A percentile compares a stretch with the other conserved stretches of the same genome.
phyloP scores from a whole-genome alignment of 192 early-diverging fungal species.

The Backusella psychrophila region DNA sequence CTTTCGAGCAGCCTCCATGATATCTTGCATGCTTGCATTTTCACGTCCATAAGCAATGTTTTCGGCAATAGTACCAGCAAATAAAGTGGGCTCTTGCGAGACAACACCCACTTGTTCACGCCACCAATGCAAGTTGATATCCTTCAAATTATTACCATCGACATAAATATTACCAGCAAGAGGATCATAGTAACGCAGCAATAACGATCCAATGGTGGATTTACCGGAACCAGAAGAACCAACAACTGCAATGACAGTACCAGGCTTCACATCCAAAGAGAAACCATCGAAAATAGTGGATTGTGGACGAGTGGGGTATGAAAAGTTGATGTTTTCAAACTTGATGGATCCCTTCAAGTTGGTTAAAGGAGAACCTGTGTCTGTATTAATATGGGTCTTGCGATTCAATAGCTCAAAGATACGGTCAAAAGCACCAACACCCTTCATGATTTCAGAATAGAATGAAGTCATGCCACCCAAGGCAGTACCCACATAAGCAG shows the following conservation, averaged over 20 bases:
- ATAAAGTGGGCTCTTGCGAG: slow-evolving; percentile 73
- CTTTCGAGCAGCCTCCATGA: slow-evolving; percentile 64
- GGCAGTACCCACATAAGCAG: slow-evolving; percentile 61
- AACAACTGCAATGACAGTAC: slow-evolving; percentile 50
- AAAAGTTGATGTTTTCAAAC: slow-evolving; percentile 60
- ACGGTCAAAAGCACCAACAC: slow-evolving; percentile 59
- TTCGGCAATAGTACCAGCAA: slow-evolving; percentile 66
- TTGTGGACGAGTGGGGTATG: slow-evolving; percentile 65
- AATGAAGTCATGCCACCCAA: slow-evolving; percentile 57
- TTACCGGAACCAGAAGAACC: slow-evolving; percentile 66
- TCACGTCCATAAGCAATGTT: slow-evolving; percentile 63
- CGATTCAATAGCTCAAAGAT: slow-evolving; percentile 60
- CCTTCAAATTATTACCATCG: slow-evolving; percentile 57
- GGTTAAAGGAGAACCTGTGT: slow-evolving; percentile 14
- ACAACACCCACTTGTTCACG: slow-evolving; percentile 66
- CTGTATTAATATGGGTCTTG: slow-evolving; percentile 22
- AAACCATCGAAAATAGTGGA: slow-evolving; percentile 53
- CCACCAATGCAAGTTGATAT: slow-evolving; percentile 53
- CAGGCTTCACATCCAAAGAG: slow-evolving; percentile 51
- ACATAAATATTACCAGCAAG: slow-evolving; percentile 51
- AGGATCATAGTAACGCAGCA: slow-evolving; percentile 77
- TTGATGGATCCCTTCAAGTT: slow-evolving; percentile 44
- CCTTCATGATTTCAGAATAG: slow-evolving; percentile 75
- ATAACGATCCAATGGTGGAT: slow-evolving; percentile 58
- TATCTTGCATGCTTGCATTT: slow-evolving; percentile 59